Evolutionary conservation across 345 rosid genomes (phyloP).

Genomic region (Euphorbia lathyris): DNA sequence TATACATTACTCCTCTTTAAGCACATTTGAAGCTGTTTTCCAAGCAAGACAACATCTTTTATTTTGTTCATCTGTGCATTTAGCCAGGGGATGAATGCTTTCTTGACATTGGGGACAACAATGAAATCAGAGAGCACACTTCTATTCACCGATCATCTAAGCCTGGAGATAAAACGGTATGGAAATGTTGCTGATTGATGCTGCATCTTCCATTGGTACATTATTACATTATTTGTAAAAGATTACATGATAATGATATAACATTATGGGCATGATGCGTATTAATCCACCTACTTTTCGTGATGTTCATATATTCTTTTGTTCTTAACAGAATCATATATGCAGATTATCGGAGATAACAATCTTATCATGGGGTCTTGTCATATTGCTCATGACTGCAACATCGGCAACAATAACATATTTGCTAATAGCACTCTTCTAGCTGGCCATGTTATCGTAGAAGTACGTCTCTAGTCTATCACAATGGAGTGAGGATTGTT

Average conservation of each 20-base stretch:
- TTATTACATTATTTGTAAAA: not conserved
- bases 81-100: constrained; percentile 78
- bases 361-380: constrained; percentile 97
- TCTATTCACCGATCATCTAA: constrained; percentile 91
- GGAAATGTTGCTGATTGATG: not conserved
- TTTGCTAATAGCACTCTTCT: constrained; percentile 84
- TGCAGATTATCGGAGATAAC: constrained; percentile 78
- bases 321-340: constrained; percentile 11
- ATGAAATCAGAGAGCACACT: constrained; percentile 80
- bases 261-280: constrained; percentile 41
- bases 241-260: constrained; percentile 28
- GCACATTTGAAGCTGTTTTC: not conserved
- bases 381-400: constrained; percentile 96
- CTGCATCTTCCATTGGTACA: no score
- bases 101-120: constrained; percentile 75
- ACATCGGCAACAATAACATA: constrained; percentile 78
- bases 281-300: not conserved
- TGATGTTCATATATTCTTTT: constrained; percentile 3
- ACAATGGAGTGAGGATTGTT: not conserved
- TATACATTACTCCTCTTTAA: not conserved
- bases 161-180: constrained; percentile 65
- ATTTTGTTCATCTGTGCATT: not conserved
- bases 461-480: constrained; percentile 47
- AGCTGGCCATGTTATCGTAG: constrained; percentile 85
- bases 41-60: not conserved